phyloP scores from a whole-genome alignment of 2,329 filamentous ascomycete species.

The Aspergillus clavatus region DNA sequence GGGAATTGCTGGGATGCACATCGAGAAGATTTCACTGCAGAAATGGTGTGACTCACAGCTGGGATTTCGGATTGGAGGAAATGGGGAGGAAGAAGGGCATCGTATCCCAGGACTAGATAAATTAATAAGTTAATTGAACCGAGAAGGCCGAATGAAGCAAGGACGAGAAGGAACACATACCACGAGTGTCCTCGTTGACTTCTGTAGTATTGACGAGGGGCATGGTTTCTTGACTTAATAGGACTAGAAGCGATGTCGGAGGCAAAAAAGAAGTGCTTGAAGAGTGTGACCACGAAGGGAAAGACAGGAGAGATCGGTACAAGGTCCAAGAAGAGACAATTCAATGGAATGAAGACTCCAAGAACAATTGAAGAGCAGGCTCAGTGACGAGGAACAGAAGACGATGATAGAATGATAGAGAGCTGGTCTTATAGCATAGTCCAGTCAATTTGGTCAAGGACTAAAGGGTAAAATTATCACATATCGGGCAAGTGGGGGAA shows the following conservation, averaged over 20 bases:
- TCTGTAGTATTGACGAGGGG: slow-evolving; percentile 39
- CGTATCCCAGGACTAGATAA: slow-evolving; percentile 78
- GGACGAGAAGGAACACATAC: slow-evolving; percentile 24
- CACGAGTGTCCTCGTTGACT: slow-evolving; percentile 43
- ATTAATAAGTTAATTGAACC: slow-evolving; percentile 1
- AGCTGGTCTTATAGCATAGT: too few relatives aligned
- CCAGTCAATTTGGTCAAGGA: too few relatives aligned
- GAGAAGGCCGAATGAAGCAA: background rate
- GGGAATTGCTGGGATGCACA: slow-evolving; percentile 63
- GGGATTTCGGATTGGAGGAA: slow-evolving; percentile 84
- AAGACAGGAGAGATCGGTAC: background rate
- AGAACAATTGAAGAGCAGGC: background rate
- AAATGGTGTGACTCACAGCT: slow-evolving; percentile 53
- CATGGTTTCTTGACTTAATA: slow-evolving; percentile 31
- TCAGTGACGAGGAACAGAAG: background rate
- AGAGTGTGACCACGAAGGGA: background rate
- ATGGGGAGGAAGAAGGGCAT: slow-evolving; percentile 84
- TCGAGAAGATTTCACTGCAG: slow-evolving; percentile 60
- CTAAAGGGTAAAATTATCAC: slow-evolving; percentile 5
- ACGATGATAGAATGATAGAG: too few relatives aligned
- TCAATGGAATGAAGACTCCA: background rate
- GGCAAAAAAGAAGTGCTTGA: background rate
- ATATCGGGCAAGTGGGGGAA: slow-evolving; percentile 11
- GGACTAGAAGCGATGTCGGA: slow-evolving; percentile 1
- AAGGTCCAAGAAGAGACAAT: background rate